Evolutionary conservation across 768 basidiomycete genomes (phyloP).

Genomic region (Amanita pallidorosea): DNA sequence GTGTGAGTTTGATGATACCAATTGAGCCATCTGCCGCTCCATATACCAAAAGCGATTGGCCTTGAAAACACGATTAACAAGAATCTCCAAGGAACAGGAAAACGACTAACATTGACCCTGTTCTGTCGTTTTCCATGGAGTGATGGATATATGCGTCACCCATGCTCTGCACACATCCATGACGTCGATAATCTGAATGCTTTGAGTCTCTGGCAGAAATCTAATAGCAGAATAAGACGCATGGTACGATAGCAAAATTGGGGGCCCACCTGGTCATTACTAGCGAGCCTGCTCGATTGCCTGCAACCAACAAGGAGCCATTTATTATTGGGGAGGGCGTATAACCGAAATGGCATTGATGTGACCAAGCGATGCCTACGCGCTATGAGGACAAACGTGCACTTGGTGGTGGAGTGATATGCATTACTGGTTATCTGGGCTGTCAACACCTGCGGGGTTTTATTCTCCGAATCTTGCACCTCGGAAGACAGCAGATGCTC

Average conservation of each 20-base stretch:
- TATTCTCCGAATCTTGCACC: conserved; percentile 11
- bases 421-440: conserved; percentile 45
- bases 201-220: not conserved
- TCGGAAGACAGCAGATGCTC: conserved; percentile 14
- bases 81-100: not conserved
- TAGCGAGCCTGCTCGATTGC: conserved; percentile 56
- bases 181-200: conserved; percentile 17
- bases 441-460: conserved; percentile 26
- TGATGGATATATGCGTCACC: conserved; percentile 54
- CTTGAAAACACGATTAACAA: conserved; percentile 23
- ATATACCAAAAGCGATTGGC: conserved; percentile 47
- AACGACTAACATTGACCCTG: conserved; percentile 30
- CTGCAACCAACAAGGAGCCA: conserved; percentile 58
- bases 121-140: conserved; percentile 34
- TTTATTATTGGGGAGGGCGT: conserved; percentile 38
- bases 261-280: conserved; percentile 41
- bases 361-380: conserved; percentile 63
- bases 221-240: not conserved
- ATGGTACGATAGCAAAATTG: not conserved
- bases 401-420: not conserved
- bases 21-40: conserved; percentile 48
- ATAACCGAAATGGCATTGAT: conserved; percentile 44
- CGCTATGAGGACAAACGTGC: not conserved
- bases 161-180: conserved; percentile 43
- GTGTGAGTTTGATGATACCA: conserved; percentile 41